Evolutionary conservation across 1,139 yeast species (phyloP).

Genomic region (Petasospora rhodanensis): DNA sequence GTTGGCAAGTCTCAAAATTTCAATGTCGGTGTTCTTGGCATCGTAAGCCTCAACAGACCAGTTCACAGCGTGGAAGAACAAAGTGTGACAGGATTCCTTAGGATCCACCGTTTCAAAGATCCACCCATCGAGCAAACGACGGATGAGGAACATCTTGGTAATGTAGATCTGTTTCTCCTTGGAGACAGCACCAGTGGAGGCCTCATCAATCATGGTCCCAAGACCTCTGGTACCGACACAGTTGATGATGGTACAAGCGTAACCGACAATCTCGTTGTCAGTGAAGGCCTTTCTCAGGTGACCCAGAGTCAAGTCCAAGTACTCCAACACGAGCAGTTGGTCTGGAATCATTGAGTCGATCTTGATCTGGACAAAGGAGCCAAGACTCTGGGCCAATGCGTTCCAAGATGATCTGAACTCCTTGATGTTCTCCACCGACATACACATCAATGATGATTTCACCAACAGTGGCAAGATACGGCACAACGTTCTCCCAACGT

Average conservation of each 20-base stretch:
- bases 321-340: slow-evolving; percentile 55
- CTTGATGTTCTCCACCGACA: slow-evolving; percentile 25
- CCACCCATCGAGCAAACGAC: slow-evolving; percentile 50
- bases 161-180: slow-evolving; percentile 30
- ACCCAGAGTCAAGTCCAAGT: slow-evolving; percentile 50
- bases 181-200: slow-evolving; percentile 2
- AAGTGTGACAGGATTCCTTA: slow-evolving; percentile 33
- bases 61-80: slow-evolving; percentile 49
- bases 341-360: slow-evolving; percentile 49
- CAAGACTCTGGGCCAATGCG: slow-evolving; percentile 38
- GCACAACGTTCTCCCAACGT: slow-evolving; percentile 59
- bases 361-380: slow-evolving; percentile 45
- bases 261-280: slow-evolving; percentile 35
- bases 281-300: slow-evolving; percentile 38
- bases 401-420: slow-evolving; percentile 32
- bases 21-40: slow-evolving; percentile 41
- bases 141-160: slow-evolving; percentile 54
- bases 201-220: slow-evolving; percentile 4
- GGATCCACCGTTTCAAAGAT: slow-evolving; percentile 32
- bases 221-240: slow-evolving; percentile 53
- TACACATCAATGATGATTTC: slow-evolving; percentile 33
- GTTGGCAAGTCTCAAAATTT: slow-evolving; percentile 59
- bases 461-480: slow-evolving; percentile 52
- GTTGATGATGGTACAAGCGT: slow-evolving; percentile 40
- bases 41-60: slow-evolving; percentile 65